phyloP scores from a whole-genome alignment of 148 eudicot genomes.

The Suaeda aralocaspica region DNA sequence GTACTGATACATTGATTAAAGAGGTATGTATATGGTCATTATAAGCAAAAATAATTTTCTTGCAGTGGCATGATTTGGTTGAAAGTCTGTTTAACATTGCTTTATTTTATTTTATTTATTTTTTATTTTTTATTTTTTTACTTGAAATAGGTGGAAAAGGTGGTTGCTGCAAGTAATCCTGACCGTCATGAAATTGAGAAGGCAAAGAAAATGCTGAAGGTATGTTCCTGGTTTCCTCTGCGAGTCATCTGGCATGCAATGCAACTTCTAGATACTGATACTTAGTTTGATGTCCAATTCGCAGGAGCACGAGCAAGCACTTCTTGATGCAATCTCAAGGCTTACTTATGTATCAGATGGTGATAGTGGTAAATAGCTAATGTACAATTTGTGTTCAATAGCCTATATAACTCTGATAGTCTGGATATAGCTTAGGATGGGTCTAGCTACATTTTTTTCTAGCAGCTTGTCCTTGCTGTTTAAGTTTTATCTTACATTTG shows the following conservation, averaged over 20 bases:
- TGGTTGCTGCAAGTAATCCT: constrained; percentile 65
- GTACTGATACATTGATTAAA: constrained; percentile 74
- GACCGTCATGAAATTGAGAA: constrained; percentile 69
- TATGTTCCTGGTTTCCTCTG: constrained; percentile 13
- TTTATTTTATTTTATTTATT: no score
- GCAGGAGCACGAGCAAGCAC: constrained; percentile 87
- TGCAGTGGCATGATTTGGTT: not conserved
- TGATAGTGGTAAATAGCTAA: constrained; percentile 49
- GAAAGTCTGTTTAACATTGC: not conserved
- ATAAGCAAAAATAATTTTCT: not conserved
- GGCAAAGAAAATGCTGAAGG: constrained; percentile 89
- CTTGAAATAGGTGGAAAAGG: constrained; percentile 66
- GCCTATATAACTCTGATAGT: not conserved
- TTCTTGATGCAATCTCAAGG: constrained; percentile 70
- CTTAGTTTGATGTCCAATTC: not conserved
- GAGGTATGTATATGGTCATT: constrained; percentile 42
- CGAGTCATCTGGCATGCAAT: not conserved
- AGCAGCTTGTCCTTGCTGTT: no score
- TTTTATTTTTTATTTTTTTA: not conserved
- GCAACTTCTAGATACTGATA: constrained; percentile 2
- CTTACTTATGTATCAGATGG: constrained; percentile 68
- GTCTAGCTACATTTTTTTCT: no score
- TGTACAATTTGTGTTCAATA: constrained; percentile 15
- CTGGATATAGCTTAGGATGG: no score
- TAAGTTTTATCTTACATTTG: no score